Evolutionary conservation across 371 early-diverging fungal species (phyloP).

Genomic region (Circinella minor): DNA sequence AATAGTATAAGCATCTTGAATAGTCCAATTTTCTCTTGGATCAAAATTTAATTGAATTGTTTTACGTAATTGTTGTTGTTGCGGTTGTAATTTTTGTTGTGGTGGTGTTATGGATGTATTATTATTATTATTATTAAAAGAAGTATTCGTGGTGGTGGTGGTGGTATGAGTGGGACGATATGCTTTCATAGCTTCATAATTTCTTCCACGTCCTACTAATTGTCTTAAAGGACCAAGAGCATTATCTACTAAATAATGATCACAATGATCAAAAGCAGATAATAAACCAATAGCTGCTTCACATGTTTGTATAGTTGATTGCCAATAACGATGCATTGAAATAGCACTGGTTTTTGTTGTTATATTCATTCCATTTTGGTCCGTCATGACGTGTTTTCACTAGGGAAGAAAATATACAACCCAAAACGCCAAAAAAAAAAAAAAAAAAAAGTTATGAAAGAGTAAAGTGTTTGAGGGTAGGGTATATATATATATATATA

Average conservation of each 20-base stretch:
- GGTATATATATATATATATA: too few relatives aligned
- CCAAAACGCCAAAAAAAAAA: too few relatives aligned
- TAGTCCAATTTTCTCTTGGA: constrained; percentile 32
- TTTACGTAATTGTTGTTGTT: constrained; percentile 16
- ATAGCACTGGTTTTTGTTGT: too few relatives aligned
- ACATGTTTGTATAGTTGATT: constrained; percentile 23
- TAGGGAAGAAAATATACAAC: too few relatives aligned
- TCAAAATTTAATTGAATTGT: constrained; percentile 9
- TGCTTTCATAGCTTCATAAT: constrained; percentile 21
- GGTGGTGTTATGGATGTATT: not conserved
- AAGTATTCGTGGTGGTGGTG: too few relatives aligned
- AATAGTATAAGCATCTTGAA: constrained; percentile 11
- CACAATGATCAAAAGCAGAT: constrained; percentile 23
- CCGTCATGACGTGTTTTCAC: too few relatives aligned
- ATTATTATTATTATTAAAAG: not conserved
- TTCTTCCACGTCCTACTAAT: constrained; percentile 24
- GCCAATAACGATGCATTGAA: constrained; percentile 26
- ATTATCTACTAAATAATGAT: constrained; percentile 18
- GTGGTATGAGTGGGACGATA: not conserved
- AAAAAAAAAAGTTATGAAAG: too few relatives aligned
- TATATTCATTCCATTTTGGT: too few relatives aligned
- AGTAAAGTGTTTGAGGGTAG: too few relatives aligned
- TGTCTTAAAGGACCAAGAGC: constrained; percentile 22
- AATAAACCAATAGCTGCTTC: constrained; percentile 29
- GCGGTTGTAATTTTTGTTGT: not conserved